Evolutionary conservation across 352 stramenopile species (phyloP).

Genomic region (Phytophthora megakarya): DNA sequence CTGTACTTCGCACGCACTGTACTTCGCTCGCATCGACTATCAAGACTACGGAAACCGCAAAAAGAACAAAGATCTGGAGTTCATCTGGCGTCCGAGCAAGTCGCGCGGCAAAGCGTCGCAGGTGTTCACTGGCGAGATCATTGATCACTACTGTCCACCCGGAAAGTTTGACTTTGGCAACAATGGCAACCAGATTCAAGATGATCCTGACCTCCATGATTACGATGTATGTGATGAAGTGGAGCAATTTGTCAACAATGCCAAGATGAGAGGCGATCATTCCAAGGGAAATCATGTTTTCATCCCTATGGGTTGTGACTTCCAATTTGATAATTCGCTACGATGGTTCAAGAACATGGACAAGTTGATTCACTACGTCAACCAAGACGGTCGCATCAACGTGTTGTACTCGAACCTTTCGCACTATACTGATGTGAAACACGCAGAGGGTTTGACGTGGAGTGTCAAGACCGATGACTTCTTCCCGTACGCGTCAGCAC

Average conservation of each 20-base stretch:
- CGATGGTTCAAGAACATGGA: slow-evolving; percentile 96
- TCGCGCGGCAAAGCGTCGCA: slow-evolving; percentile 83
- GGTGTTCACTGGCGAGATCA: slow-evolving; percentile 89
- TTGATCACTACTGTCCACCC: slow-evolving; percentile 80
- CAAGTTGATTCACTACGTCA: slow-evolving; percentile 95
- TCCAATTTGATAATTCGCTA: slow-evolving; percentile 91
- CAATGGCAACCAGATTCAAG: slow-evolving; percentile 80
- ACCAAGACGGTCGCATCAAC: slow-evolving; percentile 91
- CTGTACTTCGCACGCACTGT: slow-evolving; percentile 97
- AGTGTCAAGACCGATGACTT: slow-evolving; percentile 96
- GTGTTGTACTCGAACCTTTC: slow-evolving; percentile 97
- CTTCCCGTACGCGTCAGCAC: slow-evolving; percentile 94
- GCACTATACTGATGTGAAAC: slow-evolving; percentile 95
- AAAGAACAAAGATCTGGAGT: slow-evolving; percentile 90
- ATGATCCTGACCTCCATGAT: slow-evolving; percentile 85
- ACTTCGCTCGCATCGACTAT: slow-evolving; percentile 98
- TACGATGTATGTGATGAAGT: slow-evolving; percentile 89
- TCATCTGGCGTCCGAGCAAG: slow-evolving; percentile 94
- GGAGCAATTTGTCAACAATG: slow-evolving; percentile 84
- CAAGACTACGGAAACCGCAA: slow-evolving; percentile 94
- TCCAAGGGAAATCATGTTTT: slow-evolving; percentile 88
- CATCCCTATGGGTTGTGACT: slow-evolving; percentile 95
- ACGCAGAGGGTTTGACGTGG: slow-evolving; percentile 78
- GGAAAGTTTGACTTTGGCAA: slow-evolving; percentile 78
- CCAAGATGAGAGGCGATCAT: slow-evolving; percentile 64